A percentile compares a stretch with the other conserved stretches of the same genome.
Conservation (phyloP, 1,284 basidiomycete genomes). For the Dichomitus squalens region DNA sequence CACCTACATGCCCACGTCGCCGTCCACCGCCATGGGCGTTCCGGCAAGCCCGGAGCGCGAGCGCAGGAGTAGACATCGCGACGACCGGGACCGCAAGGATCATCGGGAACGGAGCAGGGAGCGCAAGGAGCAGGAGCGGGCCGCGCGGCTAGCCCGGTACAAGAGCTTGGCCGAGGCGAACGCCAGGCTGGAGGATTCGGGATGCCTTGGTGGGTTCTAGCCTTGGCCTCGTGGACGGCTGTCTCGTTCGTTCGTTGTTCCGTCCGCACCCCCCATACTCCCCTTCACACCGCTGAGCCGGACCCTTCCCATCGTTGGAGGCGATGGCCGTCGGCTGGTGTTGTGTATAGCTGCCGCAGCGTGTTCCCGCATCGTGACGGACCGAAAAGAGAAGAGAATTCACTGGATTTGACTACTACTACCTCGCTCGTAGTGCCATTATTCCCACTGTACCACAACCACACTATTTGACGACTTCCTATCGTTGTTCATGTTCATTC, state of each 20-base stretch:
- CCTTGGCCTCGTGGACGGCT: not conserved
- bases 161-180: slow-evolving; percentile 30
- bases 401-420: not conserved
- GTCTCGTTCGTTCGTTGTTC: not conserved
- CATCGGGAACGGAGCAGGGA: slow-evolving; percentile 28
- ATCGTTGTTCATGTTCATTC: too few relatives aligned
- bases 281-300: not conserved
- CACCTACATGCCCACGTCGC: slow-evolving; percentile 4
- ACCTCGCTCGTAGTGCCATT: not conserved
- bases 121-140: slow-evolving; percentile 23
- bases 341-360: not conserved
- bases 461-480: not conserved
- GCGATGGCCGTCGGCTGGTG: not conserved
- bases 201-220: slow-evolving; percentile 41
- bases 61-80: slow-evolving; percentile 16
- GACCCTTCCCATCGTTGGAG: not conserved
- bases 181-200: slow-evolving; percentile 31
- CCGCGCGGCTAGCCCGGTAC: slow-evolving; percentile 25
- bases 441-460: slow-evolving; percentile 1
- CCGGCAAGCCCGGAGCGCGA: slow-evolving; percentile 26
- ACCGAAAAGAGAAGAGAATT: not conserved
- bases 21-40: slow-evolving; percentile 9
- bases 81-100: slow-evolving; percentile 15
- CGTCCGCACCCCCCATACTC: not conserved
- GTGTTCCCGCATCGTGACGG: not conserved